phyloP scores from a whole-genome alignment of 2,329 filamentous ascomycete species.

The Ilyonectria mors-panacis region DNA sequence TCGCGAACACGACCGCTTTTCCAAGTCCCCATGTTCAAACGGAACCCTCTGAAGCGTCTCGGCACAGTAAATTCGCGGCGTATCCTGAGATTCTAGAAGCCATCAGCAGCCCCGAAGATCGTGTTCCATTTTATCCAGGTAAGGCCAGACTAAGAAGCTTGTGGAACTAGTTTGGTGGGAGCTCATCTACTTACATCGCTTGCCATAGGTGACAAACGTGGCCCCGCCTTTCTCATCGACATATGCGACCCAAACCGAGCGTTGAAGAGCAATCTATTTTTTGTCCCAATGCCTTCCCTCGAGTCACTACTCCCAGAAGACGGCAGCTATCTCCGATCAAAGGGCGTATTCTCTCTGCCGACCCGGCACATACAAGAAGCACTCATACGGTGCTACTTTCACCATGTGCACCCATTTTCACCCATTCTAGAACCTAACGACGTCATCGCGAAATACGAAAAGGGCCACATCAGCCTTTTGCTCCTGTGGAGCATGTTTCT shows the following conservation, averaged over 20 bases:
- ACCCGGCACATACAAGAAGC: constrained; percentile 29
- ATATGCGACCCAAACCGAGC: constrained; percentile 13
- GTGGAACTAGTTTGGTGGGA: too few relatives aligned
- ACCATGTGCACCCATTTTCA: constrained; percentile 45
- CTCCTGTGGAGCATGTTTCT: constrained; percentile 51
- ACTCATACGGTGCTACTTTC: constrained; percentile 43
- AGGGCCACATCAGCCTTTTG: constrained; percentile 35
- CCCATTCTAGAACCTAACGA: constrained; percentile 41
- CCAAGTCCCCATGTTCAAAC: too few relatives aligned
- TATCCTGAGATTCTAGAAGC: too few relatives aligned
- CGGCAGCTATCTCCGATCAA: constrained; percentile 28
- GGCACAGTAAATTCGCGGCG: too few relatives aligned
- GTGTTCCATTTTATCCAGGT: too few relatives aligned
- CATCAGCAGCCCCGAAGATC: too few relatives aligned
- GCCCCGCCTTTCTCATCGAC: constrained; percentile 22
- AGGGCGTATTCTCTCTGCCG: constrained; percentile 38
- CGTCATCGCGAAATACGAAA: constrained; percentile 37
- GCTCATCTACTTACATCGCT: too few relatives aligned
- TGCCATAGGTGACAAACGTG: constrained; percentile 28
- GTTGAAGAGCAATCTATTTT: constrained; percentile 23
- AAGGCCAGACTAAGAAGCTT: too few relatives aligned
- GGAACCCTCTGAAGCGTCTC: too few relatives aligned
- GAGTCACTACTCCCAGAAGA: constrained; percentile 29
- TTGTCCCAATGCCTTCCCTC: constrained; percentile 30
- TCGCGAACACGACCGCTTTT: too few relatives aligned